Evolutionary conservation across 2,329 filamentous ascomycete species (phyloP).

Genomic region (Tolypocladium ovalisporum): DNA sequence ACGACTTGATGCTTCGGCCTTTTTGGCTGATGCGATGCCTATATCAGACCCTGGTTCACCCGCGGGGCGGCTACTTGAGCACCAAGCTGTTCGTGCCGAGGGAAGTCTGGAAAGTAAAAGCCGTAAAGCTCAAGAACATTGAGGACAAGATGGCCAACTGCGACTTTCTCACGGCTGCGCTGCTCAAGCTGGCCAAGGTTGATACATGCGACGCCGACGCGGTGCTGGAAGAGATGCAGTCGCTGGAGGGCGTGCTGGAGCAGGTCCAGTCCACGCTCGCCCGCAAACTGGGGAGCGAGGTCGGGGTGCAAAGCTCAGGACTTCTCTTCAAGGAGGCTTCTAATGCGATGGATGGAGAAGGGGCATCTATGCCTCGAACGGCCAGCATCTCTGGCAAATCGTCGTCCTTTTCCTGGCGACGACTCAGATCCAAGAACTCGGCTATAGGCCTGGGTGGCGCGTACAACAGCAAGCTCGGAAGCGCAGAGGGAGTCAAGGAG

Average conservation of each 20-base stretch:
- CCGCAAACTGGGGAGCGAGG: constrained; percentile 87
- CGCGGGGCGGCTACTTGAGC: constrained; percentile 83
- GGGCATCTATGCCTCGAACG: constrained; percentile 36
- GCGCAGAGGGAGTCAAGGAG: constrained; percentile 16
- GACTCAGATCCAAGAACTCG: constrained; percentile 82
- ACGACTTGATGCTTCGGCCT: constrained; percentile 77
- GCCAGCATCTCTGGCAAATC: constrained; percentile 58
- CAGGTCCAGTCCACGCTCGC: constrained; percentile 66
- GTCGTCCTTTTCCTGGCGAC: constrained; percentile 71
- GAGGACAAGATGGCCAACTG: constrained; percentile 93
- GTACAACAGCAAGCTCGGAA: constrained; percentile 25
- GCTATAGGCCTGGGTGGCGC: constrained; percentile 44
- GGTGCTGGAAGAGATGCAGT: constrained; percentile 87
- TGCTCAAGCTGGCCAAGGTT: constrained; percentile 72
- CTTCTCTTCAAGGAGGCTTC: constrained; percentile 64
- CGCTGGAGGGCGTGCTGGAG: constrained; percentile 74
- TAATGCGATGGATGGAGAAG: constrained; percentile 33
- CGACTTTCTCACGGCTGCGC: constrained; percentile 78
- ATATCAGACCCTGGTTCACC: constrained; percentile 85
- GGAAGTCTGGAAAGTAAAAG: constrained; percentile 89
- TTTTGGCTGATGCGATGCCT: constrained; percentile 97
- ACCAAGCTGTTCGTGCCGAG: constrained; percentile 85
- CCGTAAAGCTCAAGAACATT: constrained; percentile 80
- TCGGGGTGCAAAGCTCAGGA: constrained; percentile 68
- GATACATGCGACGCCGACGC: constrained; percentile 88